Evolutionary conservation across 345 rosid genomes (phyloP), one percentile per base, ranked within the genome.

Genomic region (Corchorus capsularis): DNA sequence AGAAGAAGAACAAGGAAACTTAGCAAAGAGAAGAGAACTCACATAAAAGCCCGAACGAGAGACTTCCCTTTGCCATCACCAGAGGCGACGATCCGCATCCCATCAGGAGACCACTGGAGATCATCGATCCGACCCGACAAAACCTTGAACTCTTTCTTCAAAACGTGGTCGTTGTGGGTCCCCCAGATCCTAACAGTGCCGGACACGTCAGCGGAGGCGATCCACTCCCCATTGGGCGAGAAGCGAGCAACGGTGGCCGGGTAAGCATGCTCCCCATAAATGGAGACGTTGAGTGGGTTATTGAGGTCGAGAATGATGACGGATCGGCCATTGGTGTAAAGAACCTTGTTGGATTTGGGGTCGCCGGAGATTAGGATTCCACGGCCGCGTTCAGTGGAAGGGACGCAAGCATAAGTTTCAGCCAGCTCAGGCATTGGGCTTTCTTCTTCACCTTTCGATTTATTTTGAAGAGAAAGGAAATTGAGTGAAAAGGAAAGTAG

Each of bases 171-270:
- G 64, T 83, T 85, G 79, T 80, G 80, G 57, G 98, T 71, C 54
- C 98, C 99, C 98, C 99, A 96, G 86, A 96, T 91, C 87, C 99
- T 85, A 19, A 96, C 93, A n/a, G 93, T 83, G 13, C 99, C 99
- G 11, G 97, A 91, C 4, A 79, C 90, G 61, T 96, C 99, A 8
- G 93, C 99, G 2, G 99, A 96, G 65, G 99, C 99, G 83, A 95
- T 83, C 99, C 99, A 95, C 89, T 95, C 99, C 0, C 99, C 99
- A 71, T 93, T 93, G n/a, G 99, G 99, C 3, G 99, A 96, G 86
- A 82, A 96, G 9, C 99, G 86, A 50, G 98, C 98, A 69, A 93
- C 94, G 35, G 98, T 96, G 74, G 93, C 98, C 62, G 93, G 97
- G 78, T 96, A 92, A 11, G 89, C 97, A 69, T 96, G 99, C 53